Conservation (phyloP, 306 rosid species). For the Casuarina glauca region DNA sequence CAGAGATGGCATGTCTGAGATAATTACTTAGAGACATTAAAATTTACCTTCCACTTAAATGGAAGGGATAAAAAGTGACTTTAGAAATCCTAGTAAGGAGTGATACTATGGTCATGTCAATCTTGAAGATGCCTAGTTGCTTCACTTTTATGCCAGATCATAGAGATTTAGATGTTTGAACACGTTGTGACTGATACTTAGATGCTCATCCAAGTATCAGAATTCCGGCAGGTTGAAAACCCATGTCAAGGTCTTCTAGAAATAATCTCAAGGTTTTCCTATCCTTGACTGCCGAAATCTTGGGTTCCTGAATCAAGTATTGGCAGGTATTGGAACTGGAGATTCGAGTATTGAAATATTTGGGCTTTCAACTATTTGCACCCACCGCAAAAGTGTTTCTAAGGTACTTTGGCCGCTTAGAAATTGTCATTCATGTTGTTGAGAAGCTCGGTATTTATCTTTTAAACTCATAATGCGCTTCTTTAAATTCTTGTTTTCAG, state of each 20-base stretch:
- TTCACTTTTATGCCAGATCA: background rate
- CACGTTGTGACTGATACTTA: background rate
- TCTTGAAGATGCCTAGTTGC: background rate
- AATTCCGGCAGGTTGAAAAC: background rate
- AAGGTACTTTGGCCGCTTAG: constrained; percentile 44
- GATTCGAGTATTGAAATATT: constrained; percentile 46
- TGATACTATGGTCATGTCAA: background rate
- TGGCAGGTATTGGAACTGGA: constrained; percentile 67
- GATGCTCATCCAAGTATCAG: background rate
- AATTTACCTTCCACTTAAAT: background rate
- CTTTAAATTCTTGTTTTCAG: constrained; percentile 45
- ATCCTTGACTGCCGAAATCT: constrained; percentile 18
- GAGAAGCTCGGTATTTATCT: background rate
- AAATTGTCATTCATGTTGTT: constrained; percentile 5
- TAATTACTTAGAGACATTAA: background rate
- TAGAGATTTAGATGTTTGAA: background rate
- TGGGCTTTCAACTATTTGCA: constrained; percentile 56
- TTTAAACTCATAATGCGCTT: constrained; percentile 22
- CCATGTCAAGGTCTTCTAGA: background rate
- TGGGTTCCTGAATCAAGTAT: constrained; percentile 26
- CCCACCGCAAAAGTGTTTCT: constrained; percentile 67
- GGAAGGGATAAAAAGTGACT: background rate
- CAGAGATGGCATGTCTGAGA: background rate
- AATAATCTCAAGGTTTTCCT: constrained; percentile 3
- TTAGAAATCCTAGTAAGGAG: background rate